phyloP scores from a whole-genome alignment of 371 early-diverging fungal species.

The Dichotomocladium elegans region DNA sequence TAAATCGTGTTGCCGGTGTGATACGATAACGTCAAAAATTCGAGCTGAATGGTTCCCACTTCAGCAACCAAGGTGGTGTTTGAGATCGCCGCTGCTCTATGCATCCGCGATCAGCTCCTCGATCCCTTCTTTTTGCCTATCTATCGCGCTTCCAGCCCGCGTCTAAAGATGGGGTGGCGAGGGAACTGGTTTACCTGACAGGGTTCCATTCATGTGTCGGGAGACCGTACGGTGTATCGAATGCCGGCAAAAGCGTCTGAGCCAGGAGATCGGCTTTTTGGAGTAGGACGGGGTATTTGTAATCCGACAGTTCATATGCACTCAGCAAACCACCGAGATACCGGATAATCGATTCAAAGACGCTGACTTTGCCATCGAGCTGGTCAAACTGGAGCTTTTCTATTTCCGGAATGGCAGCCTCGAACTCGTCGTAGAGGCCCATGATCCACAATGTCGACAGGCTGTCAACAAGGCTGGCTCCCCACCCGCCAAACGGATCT shows the following conservation, averaged over 20 bases:
- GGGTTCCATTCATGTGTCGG: constrained; percentile 48
- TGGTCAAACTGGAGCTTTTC: constrained; percentile 37
- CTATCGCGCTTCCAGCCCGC: constrained; percentile 23
- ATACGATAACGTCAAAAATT: constrained; percentile 75
- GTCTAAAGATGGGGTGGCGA: neutral
- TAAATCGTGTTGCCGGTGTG: constrained; percentile 66
- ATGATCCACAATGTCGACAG: constrained; percentile 80
- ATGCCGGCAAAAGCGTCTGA: constrained; percentile 49
- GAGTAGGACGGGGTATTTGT: constrained; percentile 26
- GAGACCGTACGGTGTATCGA: constrained; percentile 59
- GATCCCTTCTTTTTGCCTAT: neutral
- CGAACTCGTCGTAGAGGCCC: constrained; percentile 69
- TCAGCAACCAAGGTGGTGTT: constrained; percentile 63
- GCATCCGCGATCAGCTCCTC: neutral
- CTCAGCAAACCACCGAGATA: constrained; percentile 84
- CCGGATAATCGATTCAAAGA: constrained; percentile 91
- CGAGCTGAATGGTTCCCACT: constrained; percentile 83
- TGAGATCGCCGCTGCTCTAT: constrained; percentile 15
- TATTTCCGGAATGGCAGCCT: constrained; percentile 56
- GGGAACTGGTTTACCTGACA: constrained; percentile 43
- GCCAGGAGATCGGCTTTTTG: constrained; percentile 54
- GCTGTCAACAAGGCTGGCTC: constrained; percentile 76
- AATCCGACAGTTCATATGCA: constrained; percentile 68
- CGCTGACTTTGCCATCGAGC: constrained; percentile 45
- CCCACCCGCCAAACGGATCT: constrained; percentile 75